Conservation (phyloP, 768 basidiomycete genomes). For the Auricularia auricula-judae region DNA sequence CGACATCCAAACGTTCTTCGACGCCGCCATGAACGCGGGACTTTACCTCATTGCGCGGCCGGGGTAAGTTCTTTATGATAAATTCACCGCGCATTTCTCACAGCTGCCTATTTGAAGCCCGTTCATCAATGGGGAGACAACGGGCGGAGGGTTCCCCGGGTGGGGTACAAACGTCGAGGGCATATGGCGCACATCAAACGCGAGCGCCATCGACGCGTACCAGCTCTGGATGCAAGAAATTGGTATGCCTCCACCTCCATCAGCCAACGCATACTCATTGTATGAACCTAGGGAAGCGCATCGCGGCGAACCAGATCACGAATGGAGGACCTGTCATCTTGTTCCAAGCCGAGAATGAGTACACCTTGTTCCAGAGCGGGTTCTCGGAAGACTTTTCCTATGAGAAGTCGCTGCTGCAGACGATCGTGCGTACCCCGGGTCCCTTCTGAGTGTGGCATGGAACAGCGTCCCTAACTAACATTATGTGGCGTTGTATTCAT, state of each 20-base stretch:
- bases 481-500: neutral
- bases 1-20: neutral
- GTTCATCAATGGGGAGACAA: constrained; percentile 50
- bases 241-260: neutral
- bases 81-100: neutral
- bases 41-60: neutral
- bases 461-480: too few species aligned
- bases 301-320: constrained; percentile 45
- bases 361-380: constrained; percentile 11
- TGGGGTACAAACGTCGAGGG: constrained; percentile 15
- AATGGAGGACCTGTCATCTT: constrained; percentile 53
- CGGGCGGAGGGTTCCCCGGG: constrained; percentile 15
- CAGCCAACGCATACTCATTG: too few species aligned
- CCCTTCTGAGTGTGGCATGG: neutral
- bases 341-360: constrained; percentile 38
- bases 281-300: constrained; percentile 14
- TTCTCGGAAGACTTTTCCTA: neutral
- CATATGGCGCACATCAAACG: constrained; percentile 12
- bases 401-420: constrained; percentile 2
- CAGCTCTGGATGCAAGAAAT: constrained; percentile 10
- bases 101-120: constrained; percentile 9
- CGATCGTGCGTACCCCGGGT: neutral
- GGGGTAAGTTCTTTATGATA: constrained; percentile 19
- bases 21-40: neutral
- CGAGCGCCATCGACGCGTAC: constrained; percentile 15